Base-by-base conservation (phyloP, 352 stramenopile species). In the Phytophthora syringae region DNA sequence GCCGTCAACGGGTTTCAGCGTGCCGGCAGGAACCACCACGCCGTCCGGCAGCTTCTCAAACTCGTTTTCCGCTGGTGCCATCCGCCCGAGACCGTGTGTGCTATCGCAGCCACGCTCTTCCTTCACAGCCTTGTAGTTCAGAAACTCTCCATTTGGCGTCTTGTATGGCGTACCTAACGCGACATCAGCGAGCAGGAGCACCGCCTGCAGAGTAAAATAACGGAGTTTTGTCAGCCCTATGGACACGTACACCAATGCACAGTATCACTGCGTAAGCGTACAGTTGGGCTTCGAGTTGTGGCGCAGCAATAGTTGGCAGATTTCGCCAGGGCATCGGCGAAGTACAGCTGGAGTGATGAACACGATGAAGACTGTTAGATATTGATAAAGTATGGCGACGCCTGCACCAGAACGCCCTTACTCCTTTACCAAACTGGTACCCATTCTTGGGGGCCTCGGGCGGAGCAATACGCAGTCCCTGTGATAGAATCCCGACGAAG, bases 341-440 rank as follows among this genome's bases (percentile, higher is more conserved):
- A 93, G 70, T 94, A 94, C 15, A 94, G 58, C 74, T 82, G 50
- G 30, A 55, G 15, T 13, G 34, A 7, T 25, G 11, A 2, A 43
- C 7, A 57, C 21, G n/a, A 30, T 9, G 18, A 7, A 56, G 13
- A 32, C 5, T 16, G 34, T 55, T 40, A 60, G 40, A 12, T 22
- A 37, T 7, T 24, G 13, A 52, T 6, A 36, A 32, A 47, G 2
- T 21, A 48, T 13, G 4, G 4, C 5, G 2, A 28, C 18, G 7
- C 1, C 12, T 62, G 13, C 11, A 55, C 32, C 20, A 16, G n/a
- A 27, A 53, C 27, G 18, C 16, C 11, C 70, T 16, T 72, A 85
- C 73, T 34, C 87, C 87, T 68, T 89, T 92, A 42, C 85, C 87
- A 47, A 91, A 93, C 32, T 72, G 72, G 60, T 88, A 90, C 34